A percentile compares a stretch with the other conserved stretches of the same genome.
phyloP scores from a whole-genome alignment of 495 filamentous ascomycete genomes.

The Lindgomyces ingoldianus region DNA sequence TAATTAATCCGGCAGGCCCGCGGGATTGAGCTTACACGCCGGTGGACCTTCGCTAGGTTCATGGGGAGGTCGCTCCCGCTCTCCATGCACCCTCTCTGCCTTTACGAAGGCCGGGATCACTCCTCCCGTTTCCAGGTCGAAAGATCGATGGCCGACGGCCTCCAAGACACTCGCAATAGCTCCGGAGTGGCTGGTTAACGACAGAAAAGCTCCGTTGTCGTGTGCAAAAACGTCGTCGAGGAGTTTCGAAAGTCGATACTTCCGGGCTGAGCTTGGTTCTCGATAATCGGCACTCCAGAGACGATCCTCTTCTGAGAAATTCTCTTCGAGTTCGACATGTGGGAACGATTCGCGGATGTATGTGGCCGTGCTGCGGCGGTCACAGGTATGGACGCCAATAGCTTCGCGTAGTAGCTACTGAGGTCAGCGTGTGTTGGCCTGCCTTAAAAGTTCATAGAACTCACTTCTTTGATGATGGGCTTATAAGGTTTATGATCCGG shows the following conservation, averaged over 20 bases:
- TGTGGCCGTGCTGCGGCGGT: conserved; percentile 60
- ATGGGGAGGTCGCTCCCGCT: conserved; percentile 15
- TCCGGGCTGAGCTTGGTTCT: conserved; percentile 52
- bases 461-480: conserved; percentile 41
- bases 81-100: conserved; percentile 38
- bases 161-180: conserved; percentile 40
- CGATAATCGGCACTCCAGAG: conserved; percentile 41
- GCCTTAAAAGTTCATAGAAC: not conserved
- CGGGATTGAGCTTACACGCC: conserved; percentile 14
- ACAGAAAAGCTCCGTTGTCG: conserved; percentile 50
- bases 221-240: conserved; percentile 65
- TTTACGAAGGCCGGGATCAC: conserved; percentile 45
- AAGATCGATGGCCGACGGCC: conserved; percentile 42
- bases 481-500: conserved; percentile 28
- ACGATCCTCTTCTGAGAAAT: conserved; percentile 53
- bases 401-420: conserved; percentile 60
- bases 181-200: conserved; percentile 44
- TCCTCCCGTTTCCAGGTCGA: conserved; percentile 40
- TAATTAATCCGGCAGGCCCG: not conserved
- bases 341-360: conserved; percentile 58
- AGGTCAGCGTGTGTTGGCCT: not conserved
- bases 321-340: conserved; percentile 59
- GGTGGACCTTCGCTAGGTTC: conserved; percentile 30
- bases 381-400: conserved; percentile 78
- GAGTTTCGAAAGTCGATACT: conserved; percentile 55